Evolutionary conservation across 2,329 filamentous ascomycete genomes (phyloP).

Genomic region (Coccinonectria pachysandricola): DNA sequence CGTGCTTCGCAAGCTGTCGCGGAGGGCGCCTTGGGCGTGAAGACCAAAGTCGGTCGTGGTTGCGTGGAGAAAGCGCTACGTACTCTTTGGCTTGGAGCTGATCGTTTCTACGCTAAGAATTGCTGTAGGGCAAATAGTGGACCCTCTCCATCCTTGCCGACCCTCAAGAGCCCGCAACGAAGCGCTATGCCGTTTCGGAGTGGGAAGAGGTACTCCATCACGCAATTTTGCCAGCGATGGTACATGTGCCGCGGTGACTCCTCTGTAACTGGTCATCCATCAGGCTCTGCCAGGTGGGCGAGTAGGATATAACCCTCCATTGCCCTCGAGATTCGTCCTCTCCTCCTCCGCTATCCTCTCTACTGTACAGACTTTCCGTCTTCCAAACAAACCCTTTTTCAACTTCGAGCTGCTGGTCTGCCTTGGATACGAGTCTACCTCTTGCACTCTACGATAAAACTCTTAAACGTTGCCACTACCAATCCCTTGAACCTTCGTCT

Average conservation of each 20-base stretch:
- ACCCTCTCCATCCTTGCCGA: conserved; percentile 9
- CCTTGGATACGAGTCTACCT: conserved; percentile 7
- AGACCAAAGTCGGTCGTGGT: no score
- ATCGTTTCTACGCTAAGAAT: conserved; percentile 14
- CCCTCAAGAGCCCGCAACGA: conserved; percentile 6
- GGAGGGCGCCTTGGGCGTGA: conserved; percentile 6
- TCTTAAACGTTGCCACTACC: no score
- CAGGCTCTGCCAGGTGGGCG: conserved; percentile 19
- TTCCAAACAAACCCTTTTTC: conserved; percentile 14
- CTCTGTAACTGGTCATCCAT: conserved; percentile 20
- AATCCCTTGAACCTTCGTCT: conserved; percentile 7
- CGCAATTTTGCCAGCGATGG: conserved; percentile 20
- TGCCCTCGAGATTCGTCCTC: conserved; percentile 12
- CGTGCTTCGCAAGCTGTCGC: conserved; percentile 1
- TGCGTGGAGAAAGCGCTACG: no score
- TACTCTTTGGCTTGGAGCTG: conserved; percentile 6
- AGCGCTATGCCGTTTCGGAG: conserved; percentile 13
- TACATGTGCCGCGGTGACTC: conserved; percentile 15
- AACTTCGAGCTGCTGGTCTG: conserved; percentile 7
- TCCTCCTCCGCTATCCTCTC: conserved; percentile 12
- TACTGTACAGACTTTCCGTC: no score
- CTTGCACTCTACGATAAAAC: conserved; percentile 3
- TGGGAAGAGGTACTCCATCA: conserved; percentile 20
- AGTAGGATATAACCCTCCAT: conserved; percentile 19
- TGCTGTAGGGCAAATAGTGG: conserved; percentile 22